These are phyloP conservation scores for Moniliella sp. DNA, from an alignment of 1,284 basidiomycete species.

Conservation along the genomic window DNA sequence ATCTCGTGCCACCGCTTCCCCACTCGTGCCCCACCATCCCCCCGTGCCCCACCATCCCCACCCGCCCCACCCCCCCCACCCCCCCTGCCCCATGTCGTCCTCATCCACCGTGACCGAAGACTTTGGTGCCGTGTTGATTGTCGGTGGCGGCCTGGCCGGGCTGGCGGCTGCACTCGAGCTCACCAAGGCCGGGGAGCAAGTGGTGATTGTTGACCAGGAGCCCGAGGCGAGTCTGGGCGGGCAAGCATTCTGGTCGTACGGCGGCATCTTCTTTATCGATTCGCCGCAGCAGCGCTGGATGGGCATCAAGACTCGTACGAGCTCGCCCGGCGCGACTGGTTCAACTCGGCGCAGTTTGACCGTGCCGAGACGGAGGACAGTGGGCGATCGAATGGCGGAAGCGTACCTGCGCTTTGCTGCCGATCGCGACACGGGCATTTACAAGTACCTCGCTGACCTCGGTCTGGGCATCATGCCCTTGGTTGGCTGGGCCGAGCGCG, in stretches of 20 bases:
- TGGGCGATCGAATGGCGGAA: conserved; percentile 5
- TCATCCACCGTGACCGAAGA: too few species aligned
- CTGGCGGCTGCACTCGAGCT: conserved; percentile 6
- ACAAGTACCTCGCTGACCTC: conserved; percentile 4
- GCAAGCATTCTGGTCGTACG: conserved; percentile 7
- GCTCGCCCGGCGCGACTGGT: conserved; percentile 6
- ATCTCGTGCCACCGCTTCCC: too few species aligned
- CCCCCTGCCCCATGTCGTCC: too few species aligned
- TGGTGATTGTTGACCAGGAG: conserved; percentile 6
- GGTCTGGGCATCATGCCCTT: conserved; percentile 2
- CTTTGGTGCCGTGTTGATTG: conserved; percentile 6
- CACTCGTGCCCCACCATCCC: too few species aligned
- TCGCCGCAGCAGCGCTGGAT: conserved; percentile 4
- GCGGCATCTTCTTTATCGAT: conserved; percentile 7
- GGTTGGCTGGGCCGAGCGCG: conserved; percentile 7
- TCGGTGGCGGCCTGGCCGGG: conserved; percentile 5
- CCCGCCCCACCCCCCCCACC: too few species aligned
- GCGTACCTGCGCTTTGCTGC: conserved; percentile 4
- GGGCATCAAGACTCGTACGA: conserved; percentile 5
- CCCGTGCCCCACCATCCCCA: too few species aligned
- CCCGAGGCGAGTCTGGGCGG: conserved; percentile 4
- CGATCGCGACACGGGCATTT: conserved; percentile 1
- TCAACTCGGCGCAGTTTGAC: conserved; percentile 5
- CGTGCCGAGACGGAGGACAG: conserved; percentile 2
- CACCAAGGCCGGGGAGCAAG: conserved; percentile 4